Evolutionary conservation across 2,329 filamentous ascomycete genomes (phyloP).

Genomic region (Paracoccidioides brasiliensis): DNA sequence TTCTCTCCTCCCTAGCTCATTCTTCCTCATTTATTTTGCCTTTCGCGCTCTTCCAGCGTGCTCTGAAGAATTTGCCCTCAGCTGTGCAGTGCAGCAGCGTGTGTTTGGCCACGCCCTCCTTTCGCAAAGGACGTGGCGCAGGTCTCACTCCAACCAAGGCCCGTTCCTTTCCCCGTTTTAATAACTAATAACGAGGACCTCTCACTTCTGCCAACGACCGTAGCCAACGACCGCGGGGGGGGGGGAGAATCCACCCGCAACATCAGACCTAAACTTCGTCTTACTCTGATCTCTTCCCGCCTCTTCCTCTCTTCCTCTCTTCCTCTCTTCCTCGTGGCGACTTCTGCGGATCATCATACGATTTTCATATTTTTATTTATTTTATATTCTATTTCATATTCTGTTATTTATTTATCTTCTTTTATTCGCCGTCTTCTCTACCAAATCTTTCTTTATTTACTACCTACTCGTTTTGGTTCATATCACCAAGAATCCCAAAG

Average conservation of each 20-base stretch:
- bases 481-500: neutral
- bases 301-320: neutral
- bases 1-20: neutral
- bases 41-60: conserved; percentile 3
- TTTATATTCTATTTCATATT: neutral
- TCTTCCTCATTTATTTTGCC: conserved; percentile 3
- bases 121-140: conserved; percentile 1
- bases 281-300: neutral
- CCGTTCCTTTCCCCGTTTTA: neutral
- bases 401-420: neutral
- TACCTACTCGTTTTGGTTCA: neutral
- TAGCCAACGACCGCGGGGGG: too few species aligned
- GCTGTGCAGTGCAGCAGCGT: neutral
- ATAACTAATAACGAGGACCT: neutral
- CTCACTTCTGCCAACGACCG: neutral
- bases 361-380: neutral
- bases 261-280: neutral
- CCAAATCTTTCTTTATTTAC: neutral
- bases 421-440: neutral
- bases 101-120: neutral
- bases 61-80: neutral
- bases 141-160: neutral
- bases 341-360: neutral
- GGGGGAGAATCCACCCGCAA: too few species aligned
- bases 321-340: neutral